Conservation (phyloP, 1,284 basidiomycete species). For the Ganoderma meredithae region DNA sequence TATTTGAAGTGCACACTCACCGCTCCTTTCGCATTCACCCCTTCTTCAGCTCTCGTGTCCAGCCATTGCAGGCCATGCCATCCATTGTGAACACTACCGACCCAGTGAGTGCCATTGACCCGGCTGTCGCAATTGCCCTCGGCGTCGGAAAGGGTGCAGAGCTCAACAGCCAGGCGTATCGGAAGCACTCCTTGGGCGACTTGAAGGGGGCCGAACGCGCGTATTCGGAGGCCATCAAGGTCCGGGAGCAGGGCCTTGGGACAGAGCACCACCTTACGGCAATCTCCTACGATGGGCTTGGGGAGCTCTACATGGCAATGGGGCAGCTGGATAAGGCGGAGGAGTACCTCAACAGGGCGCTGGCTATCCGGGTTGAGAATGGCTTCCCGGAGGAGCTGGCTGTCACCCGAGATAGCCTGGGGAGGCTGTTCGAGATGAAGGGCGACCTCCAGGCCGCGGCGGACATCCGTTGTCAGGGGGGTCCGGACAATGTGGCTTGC, state of each 20-base stretch:
- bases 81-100: conserved; percentile 14
- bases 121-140: conserved; percentile 8
- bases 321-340: conserved; percentile 44
- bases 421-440: conserved; percentile 42
- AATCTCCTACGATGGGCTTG: conserved; percentile 42
- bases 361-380: conserved; percentile 36
- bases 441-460: conserved; percentile 40
- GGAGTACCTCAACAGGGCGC: conserved; percentile 40
- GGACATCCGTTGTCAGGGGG: conserved; percentile 36
- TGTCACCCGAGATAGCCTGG: conserved; percentile 46
- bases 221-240: conserved; percentile 39
- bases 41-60: neutral
- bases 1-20: neutral
- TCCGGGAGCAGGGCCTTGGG: conserved; percentile 38
- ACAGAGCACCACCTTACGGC: conserved; percentile 35
- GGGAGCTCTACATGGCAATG: conserved; percentile 45
- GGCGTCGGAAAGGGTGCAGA: conserved; percentile 31
- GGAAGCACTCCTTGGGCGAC: conserved; percentile 38
- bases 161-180: conserved; percentile 34
- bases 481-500: conserved; percentile 40
- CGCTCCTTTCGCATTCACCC: neutral
- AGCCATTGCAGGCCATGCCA: neutral
- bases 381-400: conserved; percentile 41
- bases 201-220: conserved; percentile 39
- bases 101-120: conserved; percentile 18